These are phyloP conservation scores for Panicum hallii DNA, from an alignment of 202 grass and related monocot species.

Conservation along the genomic window DNA sequence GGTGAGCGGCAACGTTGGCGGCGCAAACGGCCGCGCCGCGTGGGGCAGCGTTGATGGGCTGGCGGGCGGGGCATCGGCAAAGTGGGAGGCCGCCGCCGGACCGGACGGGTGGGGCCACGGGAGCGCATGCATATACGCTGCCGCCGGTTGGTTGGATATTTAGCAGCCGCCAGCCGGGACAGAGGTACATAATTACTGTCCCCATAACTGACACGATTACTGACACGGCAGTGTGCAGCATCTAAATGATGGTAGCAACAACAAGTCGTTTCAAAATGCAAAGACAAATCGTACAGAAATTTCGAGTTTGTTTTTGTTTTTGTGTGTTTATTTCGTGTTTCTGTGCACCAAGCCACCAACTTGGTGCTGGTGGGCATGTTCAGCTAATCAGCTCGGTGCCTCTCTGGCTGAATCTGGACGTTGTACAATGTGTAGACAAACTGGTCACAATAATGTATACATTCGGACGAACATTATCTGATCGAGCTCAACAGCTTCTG, in stretches of 20 bases:
- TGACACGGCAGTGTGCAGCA: constrained; percentile 40
- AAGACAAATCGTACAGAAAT: background rate
- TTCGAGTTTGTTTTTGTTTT: background rate
- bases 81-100: constrained; percentile 5
- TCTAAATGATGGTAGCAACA: constrained; percentile 45
- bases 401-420: background rate
- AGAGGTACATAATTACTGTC: constrained; percentile 43
- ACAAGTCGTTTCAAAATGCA: background rate
- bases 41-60: constrained; percentile 44
- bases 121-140: background rate
- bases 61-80: constrained; percentile 38
- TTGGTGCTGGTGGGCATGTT: background rate
- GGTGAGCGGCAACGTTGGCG: constrained; percentile 32
- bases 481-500: background rate
- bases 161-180: constrained; percentile 39
- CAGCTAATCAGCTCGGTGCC: background rate
- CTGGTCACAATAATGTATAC: background rate
- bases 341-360: too few relatives aligned
- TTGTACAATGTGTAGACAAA: background rate
- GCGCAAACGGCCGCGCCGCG: constrained; percentile 41
- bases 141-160: constrained; percentile 45
- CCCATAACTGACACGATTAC: constrained; percentile 34
- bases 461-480: background rate
- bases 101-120: background rate
- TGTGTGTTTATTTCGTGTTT: background rate